Base-by-base conservation (phyloP, 2,329 filamentous ascomycete species). In the Aureobasidium subglaciale region DNA sequence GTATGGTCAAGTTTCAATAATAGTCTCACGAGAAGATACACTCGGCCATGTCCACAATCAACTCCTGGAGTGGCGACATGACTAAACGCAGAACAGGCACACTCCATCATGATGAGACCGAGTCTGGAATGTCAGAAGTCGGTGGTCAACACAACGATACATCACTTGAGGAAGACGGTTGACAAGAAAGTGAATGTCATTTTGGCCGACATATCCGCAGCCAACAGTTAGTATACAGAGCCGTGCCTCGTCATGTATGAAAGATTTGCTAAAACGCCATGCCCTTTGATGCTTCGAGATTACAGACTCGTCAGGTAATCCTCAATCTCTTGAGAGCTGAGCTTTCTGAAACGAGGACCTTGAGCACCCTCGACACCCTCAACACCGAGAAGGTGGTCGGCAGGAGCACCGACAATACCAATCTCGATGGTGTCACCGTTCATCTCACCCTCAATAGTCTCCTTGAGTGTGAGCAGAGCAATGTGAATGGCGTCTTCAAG, bases 391-490 rank as follows among this genome's bases (percentile, higher is more conserved):
- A 99, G 79, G 70, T 96, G 88, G 70, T 99, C 84, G 64, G 93
- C 93, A 56, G 93, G 93, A 41, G 91, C 88, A 25, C 93, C 93
- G 63, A 99, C 90, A 64, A 99, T 97, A 67, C 92, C 90, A 72
- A 99, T 96, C 76, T 99, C 93, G 62, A 99, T 95, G 29, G 92
- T 96, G 71, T 97, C 91, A 60, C 92, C 92, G 64, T 92, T 97
- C 92, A 97, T 97, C 77, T 97, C 93, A 57, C 93, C 93, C 77
- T 97, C 92, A 69, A 99, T 99, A 57, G 93, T 96, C 80, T 99
- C 93, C 81, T 99, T 99, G 70, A 99, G 78, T 24, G 93, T 99
- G 70, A 99, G 78, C 55, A 99, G 81, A 59, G 93, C 93, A 77
- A 99, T 99, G 74, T 99, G 93, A 64, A 99, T 93, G 9, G 93